Evolutionary conservation across 2,329 filamentous ascomycete species (phyloP).

Genomic region (Beauveria caledonica): DNA sequence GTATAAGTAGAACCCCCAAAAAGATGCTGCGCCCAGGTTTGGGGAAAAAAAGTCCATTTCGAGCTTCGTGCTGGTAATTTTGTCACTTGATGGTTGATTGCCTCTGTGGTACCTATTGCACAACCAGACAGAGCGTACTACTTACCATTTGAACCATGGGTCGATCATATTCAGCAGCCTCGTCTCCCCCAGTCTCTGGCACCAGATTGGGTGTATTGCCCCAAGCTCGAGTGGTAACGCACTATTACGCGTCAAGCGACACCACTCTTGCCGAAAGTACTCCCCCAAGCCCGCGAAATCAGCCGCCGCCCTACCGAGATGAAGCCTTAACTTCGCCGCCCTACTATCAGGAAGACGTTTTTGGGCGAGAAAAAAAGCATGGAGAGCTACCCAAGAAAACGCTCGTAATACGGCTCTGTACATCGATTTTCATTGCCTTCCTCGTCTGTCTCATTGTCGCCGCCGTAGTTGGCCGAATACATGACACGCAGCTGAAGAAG

Average conservation of each 20-base stretch:
- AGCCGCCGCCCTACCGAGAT: constrained; percentile 9
- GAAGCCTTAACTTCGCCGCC: not conserved
- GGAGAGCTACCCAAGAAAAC: not conserved
- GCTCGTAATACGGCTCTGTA: constrained; percentile 5
- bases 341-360: not conserved
- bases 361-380: not conserved
- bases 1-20: not conserved
- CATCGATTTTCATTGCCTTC: constrained; percentile 8
- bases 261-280: constrained; percentile 1
- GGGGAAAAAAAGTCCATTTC: not conserved
- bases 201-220: not conserved
- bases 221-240: not conserved
- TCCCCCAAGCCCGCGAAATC: not conserved
- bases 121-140: not conserved
- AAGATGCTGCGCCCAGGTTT: not conserved
- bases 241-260: constrained; percentile 1
- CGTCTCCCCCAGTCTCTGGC: not conserved
- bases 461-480: constrained; percentile 9
- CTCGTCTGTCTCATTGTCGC: constrained; percentile 11
- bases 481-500: not conserved
- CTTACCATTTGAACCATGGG: not conserved
- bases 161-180: not conserved
- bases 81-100: not conserved
- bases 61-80: not conserved
- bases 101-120: not conserved